Evolutionary conservation across 306 rosid species (phyloP).

Genomic region (Hippophae tibetana): DNA sequence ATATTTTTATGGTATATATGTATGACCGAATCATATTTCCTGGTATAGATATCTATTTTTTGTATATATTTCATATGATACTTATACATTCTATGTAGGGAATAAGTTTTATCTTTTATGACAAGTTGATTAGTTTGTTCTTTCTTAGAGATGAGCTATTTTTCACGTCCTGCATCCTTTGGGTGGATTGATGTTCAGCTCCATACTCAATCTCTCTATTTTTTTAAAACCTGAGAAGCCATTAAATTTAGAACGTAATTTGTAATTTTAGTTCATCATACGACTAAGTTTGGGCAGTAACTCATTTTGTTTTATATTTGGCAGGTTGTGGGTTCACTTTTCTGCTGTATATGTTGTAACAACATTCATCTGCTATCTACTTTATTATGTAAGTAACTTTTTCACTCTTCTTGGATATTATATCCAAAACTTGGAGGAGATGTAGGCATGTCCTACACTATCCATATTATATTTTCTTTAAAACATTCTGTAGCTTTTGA

Average conservation of each 20-base stretch:
- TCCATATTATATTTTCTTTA: constrained; percentile 3
- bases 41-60: too few relatives aligned
- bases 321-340: constrained; percentile 94
- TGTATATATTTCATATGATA: too few relatives aligned
- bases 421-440: constrained; percentile 1
- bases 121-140: too few relatives aligned
- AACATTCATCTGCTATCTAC: constrained; percentile 59
- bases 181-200: too few relatives aligned
- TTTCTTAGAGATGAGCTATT: too few relatives aligned
- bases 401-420: constrained; percentile 9
- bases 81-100: too few relatives aligned
- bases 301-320: background rate
- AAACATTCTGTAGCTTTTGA: too few relatives aligned
- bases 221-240: background rate
- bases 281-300: background rate
- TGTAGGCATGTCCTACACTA: constrained; percentile 3
- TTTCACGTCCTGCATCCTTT: too few relatives aligned
- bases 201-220: background rate
- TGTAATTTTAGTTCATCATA: background rate
- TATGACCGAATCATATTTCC: too few relatives aligned
- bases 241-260: background rate
- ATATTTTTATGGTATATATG: too few relatives aligned
- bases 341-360: constrained; percentile 75
- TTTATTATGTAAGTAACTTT: constrained; percentile 57
- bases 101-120: too few relatives aligned